Conservation (phyloP, 179 eudicot genomes). For the Pouteria campechiana region DNA sequence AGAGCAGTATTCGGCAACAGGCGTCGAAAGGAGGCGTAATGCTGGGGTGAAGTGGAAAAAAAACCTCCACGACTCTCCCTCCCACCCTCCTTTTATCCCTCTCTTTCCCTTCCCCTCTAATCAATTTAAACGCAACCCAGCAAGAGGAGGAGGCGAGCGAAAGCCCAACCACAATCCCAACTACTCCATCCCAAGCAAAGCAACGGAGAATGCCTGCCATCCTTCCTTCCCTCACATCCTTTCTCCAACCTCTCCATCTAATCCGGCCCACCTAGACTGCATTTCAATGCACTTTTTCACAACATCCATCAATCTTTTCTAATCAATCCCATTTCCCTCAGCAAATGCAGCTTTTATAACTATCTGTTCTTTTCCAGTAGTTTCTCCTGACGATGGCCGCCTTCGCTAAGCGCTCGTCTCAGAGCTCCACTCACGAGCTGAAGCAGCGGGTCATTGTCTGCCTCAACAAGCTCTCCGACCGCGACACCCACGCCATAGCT, state of each 20-base stretch:
- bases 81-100: neutral
- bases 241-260: neutral
- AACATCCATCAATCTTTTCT: too few species aligned
- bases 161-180: too few species aligned
- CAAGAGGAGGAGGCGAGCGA: too few species aligned
- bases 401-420: neutral
- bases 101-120: neutral
- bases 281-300: too few species aligned
- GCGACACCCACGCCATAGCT: constrained; percentile 51
- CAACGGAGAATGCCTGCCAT: neutral
- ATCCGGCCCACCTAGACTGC: too few species aligned
- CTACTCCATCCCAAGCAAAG: too few species aligned
- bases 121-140: neutral
- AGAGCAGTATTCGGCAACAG: too few species aligned
- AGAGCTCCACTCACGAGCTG: constrained; percentile 11
- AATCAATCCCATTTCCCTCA: too few species aligned
- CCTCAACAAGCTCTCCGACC: constrained; percentile 63
- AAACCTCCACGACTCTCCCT: neutral
- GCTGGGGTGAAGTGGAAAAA: too few species aligned
- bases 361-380: too few species aligned
- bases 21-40: too few species aligned
- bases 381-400: neutral
- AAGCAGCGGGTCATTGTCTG: constrained; percentile 23
- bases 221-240: neutral
- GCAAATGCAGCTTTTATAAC: too few species aligned